Base-by-base conservation (phyloP, 495 filamentous ascomycete genomes). In the Penicillium goetzii region DNA sequence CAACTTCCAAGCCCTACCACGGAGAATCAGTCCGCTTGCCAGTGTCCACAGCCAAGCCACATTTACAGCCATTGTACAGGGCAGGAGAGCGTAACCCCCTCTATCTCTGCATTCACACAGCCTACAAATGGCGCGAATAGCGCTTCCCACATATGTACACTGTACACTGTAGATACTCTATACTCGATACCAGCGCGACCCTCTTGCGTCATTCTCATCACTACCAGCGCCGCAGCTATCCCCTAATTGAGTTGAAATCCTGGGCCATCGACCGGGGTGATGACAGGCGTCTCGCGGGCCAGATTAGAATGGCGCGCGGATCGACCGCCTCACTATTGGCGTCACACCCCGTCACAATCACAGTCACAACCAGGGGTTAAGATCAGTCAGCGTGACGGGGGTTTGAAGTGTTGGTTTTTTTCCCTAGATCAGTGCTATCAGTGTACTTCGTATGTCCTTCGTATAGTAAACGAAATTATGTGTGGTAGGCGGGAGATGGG, bases 401-500 rank as follows among this genome's bases (percentile, higher is more conserved):
- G 19, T 45, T 45, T 50, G 47, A 11, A 50, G 47, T 51, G 36
- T 17, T 40, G 34, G 34, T 19, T 19, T 10, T 2, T 47, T 23
- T 21, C 14, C 47, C n/a, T 30, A 7, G n/a, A 12, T 21, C 19
- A 47, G 19, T 10, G n/a, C 3, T 25, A 23, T 2, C 19, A n/a
- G 38, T 41, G 15, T 41, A 17, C 38, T 41, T 41, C 14, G 15
- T 15, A 40, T 41, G 15, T 8, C n/a, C 19, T 9, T 11, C 21
- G 43, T 23, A 21, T 47, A 3, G 7, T 5, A 45, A 21, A 45
- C 15, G 36, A 40, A 1, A 23, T 9, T 1, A 15, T 14, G n/a
- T 9, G 41, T 47, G 19, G 41, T 23, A 23, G 41, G 41, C 41
- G 36, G 41, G 21, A 47, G 51, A 64, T 68, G 66, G 51, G 49